phyloP scores from a whole-genome alignment of 2,329 filamentous ascomycete genomes.

The Penicillium nordicum region DNA sequence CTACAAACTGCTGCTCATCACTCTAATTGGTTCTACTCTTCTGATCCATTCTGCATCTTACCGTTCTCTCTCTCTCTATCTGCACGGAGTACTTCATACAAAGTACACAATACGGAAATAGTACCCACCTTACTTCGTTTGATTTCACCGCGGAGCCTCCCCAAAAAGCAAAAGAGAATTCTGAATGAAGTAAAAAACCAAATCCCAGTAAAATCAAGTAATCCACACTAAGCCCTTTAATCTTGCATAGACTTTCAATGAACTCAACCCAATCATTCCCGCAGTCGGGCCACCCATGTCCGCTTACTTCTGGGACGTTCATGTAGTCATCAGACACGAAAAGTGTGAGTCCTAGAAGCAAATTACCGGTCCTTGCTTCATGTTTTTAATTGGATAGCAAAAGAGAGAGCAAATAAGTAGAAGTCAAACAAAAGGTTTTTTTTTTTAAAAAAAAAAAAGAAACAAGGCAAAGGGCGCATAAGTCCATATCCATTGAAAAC shows the following conservation, averaged over 20 bases:
- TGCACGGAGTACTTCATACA: background rate
- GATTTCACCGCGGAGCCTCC: conserved; percentile 7
- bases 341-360: background rate
- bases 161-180: too few species aligned
- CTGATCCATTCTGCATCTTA: conserved; percentile 9
- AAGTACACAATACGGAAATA: background rate
- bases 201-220: background rate
- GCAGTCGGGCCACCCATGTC: background rate
- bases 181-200: background rate
- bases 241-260: background rate
- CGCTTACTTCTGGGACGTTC: background rate
- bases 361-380: background rate
- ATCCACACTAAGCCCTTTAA: background rate
- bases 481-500: conserved; percentile 4
- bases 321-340: background rate
- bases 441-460: background rate
- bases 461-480: background rate
- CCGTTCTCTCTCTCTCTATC: background rate
- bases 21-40: conserved; percentile 3
- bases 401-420: background rate
- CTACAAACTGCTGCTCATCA: background rate
- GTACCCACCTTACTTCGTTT: conserved; percentile 1
- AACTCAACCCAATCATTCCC: background rate
- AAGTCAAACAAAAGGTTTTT: background rate
- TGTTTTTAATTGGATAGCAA: background rate